Evolutionary conservation across 192 early-diverging fungal species (phyloP), one percentile per base, ranked within the genome.

Genomic region (Rhizoclosmatium globosum): DNA sequence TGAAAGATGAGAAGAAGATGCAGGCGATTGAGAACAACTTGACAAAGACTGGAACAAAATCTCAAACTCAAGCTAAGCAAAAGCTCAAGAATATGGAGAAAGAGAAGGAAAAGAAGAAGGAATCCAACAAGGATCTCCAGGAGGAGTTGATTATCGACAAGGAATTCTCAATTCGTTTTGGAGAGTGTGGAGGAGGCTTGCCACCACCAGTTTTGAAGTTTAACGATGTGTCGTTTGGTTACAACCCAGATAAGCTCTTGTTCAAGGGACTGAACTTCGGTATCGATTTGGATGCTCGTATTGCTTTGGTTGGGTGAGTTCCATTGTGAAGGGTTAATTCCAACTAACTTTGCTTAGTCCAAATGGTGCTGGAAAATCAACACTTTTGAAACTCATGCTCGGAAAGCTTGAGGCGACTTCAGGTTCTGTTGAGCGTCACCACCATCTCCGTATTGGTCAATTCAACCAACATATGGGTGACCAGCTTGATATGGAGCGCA

Each of bases 41-140:
- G 77, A 96, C 97, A 87, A 98, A 98, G 82, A 95, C 93, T 44
- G 95, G 98, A 87, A 98, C 98, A 86, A 96, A 95, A 81, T 93
- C 96, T 87, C 98, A 98, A 85, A 97, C 97, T 87, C 98, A 99
- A 87, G 98, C 98, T 69, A 98, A 99, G 89, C 95, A 94, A 53
- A 95, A 96, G 85, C 97, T 97, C 83, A 99, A 99, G 94, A 99
- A 98, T 83, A 93, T 99, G 68, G 98, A 99, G 86, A 99, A 99
- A 89, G 98, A 98, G 97, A 95, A 98, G 87, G 98, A 96, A 76
- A 76, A 76, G n/a, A 76, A 76, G 11, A 76, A 66, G 64, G 64
- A 47, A 15, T 45, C 38, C 9, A 76, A 76, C 74, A 76, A 76
- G 74, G 98, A 92, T 76, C 96, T 97, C 79, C 88, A 98, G 68